These are phyloP conservation scores for Fraxinus cuspidata DNA, from an alignment of 257 asterid species.

Conservation along the genomic window DNA sequence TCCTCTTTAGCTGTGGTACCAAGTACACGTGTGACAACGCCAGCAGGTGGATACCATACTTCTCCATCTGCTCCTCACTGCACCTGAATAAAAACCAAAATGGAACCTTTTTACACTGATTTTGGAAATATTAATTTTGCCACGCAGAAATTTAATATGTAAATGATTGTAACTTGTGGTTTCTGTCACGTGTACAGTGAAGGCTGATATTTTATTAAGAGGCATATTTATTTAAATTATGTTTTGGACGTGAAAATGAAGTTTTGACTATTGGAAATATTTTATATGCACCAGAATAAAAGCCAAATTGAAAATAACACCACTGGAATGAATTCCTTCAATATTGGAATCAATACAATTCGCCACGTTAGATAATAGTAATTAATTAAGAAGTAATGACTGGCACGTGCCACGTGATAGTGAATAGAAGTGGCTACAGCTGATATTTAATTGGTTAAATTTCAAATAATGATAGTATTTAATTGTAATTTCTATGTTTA, in stretches of 20 bases:
- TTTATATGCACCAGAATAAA: slow-evolving; percentile 45
- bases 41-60: slow-evolving; percentile 70
- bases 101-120: background rate
- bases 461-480: background rate
- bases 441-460: background rate
- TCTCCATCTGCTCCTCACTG: slow-evolving; percentile 72
- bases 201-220: slow-evolving; percentile 5
- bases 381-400: background rate
- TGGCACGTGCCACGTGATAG: background rate
- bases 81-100: slow-evolving; percentile 45
- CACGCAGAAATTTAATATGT: slow-evolving; percentile 20
- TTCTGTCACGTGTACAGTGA: background rate
- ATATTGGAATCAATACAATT: background rate
- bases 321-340: background rate
- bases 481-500: background rate
- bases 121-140: slow-evolving; percentile 22
- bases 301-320: background rate
- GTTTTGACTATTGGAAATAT: background rate
- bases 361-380: background rate
- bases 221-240: background rate
- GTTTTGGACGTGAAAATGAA: background rate
- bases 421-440: background rate
- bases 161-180: background rate
- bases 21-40: slow-evolving; percentile 83
- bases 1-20: slow-evolving; percentile 80